Conservation (phyloP, 345 rosid species). For the Sonneratia alba region DNA sequence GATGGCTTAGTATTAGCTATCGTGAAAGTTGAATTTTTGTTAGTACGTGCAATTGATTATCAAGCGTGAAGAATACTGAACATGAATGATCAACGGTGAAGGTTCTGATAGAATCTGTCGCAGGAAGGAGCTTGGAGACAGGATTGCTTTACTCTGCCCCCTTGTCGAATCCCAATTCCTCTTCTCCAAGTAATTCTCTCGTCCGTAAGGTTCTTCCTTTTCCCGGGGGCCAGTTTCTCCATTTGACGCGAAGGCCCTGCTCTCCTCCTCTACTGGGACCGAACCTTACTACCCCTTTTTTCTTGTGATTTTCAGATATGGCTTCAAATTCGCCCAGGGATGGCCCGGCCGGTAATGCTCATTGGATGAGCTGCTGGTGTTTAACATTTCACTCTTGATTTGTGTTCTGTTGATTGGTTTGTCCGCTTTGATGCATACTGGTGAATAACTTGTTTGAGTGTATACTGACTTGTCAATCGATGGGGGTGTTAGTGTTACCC, state of each 20-base stretch:
- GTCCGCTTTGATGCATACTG: neutral
- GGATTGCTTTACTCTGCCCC: too few species aligned
- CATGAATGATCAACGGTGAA: too few species aligned
- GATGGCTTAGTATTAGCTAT: too few species aligned
- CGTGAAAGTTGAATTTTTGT: too few species aligned
- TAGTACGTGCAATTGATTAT: too few species aligned
- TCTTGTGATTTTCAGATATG: constrained; percentile 24
- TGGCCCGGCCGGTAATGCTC: constrained; percentile 42
- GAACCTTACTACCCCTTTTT: neutral
- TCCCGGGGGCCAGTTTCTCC: neutral
- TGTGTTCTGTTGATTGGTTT: neutral
- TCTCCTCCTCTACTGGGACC: neutral
- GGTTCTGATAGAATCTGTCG: too few species aligned
- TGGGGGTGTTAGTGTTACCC: neutral
- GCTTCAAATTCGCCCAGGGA: constrained; percentile 51
- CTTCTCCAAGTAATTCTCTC: too few species aligned
- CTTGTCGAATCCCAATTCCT: too few species aligned
- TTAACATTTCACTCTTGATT: neutral
- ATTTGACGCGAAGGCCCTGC: neutral
- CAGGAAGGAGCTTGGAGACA: too few species aligned
- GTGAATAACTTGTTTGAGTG: neutral
- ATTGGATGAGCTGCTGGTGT: neutral
- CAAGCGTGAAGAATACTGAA: too few species aligned
- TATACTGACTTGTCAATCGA: neutral
- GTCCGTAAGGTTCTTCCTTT: neutral